A percentile compares a stretch with the other conserved stretches of the same genome.
Conservation (phyloP, 805 yeast species). For the Saccharomyces jurei region DNA sequence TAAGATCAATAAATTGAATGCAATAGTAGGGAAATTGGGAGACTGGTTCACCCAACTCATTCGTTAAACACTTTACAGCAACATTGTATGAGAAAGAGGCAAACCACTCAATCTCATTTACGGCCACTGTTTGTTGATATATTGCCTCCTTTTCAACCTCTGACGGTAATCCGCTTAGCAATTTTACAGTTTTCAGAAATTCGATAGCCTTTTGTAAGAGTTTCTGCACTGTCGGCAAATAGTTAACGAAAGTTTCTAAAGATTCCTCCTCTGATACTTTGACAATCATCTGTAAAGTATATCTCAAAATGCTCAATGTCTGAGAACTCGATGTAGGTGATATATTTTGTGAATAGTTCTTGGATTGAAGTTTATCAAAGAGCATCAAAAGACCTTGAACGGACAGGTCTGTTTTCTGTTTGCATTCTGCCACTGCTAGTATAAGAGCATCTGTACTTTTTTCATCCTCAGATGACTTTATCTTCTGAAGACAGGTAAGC, state of each 20-base stretch:
- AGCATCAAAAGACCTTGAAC: conserved; percentile 21
- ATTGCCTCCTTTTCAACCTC: conserved; percentile 1
- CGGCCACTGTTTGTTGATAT: conserved; percentile 12
- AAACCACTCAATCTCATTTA: conserved; percentile 36
- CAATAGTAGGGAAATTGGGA: conserved; percentile 17
- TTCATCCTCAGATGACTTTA: conserved; percentile 31
- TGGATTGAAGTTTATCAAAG: conserved; percentile 20
- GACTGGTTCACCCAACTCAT: conserved; percentile 9
- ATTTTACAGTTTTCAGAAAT: conserved; percentile 4
- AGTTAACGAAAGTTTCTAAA: not conserved
- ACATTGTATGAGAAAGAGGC: conserved; percentile 31
- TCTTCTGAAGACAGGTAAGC: conserved; percentile 26
- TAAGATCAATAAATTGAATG: conserved; percentile 9
- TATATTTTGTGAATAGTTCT: conserved; percentile 1
- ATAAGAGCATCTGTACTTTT: conserved; percentile 27
- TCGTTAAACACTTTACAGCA: conserved; percentile 19
- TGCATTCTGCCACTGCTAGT: conserved; percentile 30
- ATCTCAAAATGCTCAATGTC: conserved; percentile 18
- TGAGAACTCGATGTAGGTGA: conserved; percentile 18
- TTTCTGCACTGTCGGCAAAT: conserved; percentile 4
- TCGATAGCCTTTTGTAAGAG: conserved; percentile 7
- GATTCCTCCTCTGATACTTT: conserved; percentile 17
- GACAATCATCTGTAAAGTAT: conserved; percentile 28
- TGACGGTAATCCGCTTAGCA: not conserved
- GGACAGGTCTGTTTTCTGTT: conserved; percentile 19